phyloP scores from a whole-genome alignment of 1,139 yeast species.

The Yamadazyma songkhlaensis region DNA sequence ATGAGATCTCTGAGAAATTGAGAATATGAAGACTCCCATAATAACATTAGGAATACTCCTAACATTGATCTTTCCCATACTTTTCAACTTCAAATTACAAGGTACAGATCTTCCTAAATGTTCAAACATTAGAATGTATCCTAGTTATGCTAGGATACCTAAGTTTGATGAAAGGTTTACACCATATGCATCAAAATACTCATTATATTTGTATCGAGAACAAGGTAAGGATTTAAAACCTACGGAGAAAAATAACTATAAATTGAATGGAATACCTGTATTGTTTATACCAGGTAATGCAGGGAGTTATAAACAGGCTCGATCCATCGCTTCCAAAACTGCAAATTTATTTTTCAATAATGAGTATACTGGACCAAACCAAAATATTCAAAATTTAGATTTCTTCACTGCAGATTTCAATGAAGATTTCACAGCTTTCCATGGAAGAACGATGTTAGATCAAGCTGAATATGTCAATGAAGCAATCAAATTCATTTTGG shows the following conservation, averaged over 20 bases:
- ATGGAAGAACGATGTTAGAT: conserved; percentile 88
- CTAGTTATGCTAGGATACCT: conserved; percentile 69
- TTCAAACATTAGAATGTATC: conserved; percentile 66
- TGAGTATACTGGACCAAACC: conserved; percentile 19
- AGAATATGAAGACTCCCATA: conserved; percentile 1
- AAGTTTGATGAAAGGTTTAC: conserved; percentile 75
- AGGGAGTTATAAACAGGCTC: conserved; percentile 85
- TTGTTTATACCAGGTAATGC: conserved; percentile 97
- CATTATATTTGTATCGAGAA: conserved; percentile 76
- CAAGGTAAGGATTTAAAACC: conserved; percentile 67
- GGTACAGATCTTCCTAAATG: conserved; percentile 46
- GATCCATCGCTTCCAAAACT: conserved; percentile 86
- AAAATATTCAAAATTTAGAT: conserved; percentile 45
- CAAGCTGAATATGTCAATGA: conserved; percentile 94
- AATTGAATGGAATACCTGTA: conserved; percentile 76
- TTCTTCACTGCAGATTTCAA: conserved; percentile 90
- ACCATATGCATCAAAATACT: conserved; percentile 72
- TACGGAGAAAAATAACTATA: conserved; percentile 29
- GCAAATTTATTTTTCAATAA: conserved; percentile 47
- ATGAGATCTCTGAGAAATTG: background rate
- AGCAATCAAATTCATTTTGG: conserved; percentile 73
- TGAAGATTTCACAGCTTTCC: conserved; percentile 95
- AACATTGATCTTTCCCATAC: conserved; percentile 11
- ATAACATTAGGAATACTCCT: conserved; percentile 10
- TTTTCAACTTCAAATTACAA: conserved; percentile 18